Percentiles rank a stretch among this genome's conserved stretches.
Evolutionary conservation across 2,329 filamentous ascomycete genomes (phyloP).

Genomic region (Nigrospora osmanthi): DNA sequence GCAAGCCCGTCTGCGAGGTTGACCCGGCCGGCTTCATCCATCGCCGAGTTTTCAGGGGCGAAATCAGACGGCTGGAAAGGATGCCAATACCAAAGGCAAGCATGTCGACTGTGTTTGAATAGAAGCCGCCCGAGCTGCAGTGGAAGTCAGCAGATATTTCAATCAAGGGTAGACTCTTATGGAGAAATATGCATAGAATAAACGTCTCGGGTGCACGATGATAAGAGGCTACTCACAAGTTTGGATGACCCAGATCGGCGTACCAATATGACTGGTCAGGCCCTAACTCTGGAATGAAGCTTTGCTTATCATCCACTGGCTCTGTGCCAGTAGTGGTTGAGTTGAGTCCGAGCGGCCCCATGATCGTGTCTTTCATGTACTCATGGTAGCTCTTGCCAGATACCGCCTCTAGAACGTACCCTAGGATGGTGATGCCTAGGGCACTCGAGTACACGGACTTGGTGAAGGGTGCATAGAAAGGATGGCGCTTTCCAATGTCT

Average conservation of each 20-base stretch:
- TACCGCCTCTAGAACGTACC: conserved; percentile 6
- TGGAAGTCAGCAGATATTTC: too few relatives aligned
- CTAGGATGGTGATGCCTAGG: conserved; percentile 12
- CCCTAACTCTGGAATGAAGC: conserved; percentile 14
- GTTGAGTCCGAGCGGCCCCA: conserved; percentile 11
- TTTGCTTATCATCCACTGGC: conserved; percentile 3
- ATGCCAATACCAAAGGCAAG: conserved; percentile 32
- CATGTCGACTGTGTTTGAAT: conserved; percentile 33
- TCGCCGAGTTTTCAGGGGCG: conserved; percentile 25
- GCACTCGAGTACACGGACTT: conserved; percentile 15
- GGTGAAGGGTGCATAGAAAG: conserved; percentile 24
- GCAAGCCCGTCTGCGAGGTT: conserved; percentile 26
- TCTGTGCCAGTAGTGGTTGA: not conserved
- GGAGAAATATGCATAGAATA: too few relatives aligned
- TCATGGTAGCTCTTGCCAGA: not conserved
- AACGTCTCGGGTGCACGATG: not conserved
- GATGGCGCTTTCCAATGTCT: not conserved
- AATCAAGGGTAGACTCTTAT: too few relatives aligned
- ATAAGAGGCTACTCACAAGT: conserved; percentile 23
- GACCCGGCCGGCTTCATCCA: conserved; percentile 34
- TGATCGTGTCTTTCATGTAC: conserved; percentile 7
- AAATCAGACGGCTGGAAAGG: conserved; percentile 26
- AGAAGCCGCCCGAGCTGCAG: conserved; percentile 35
- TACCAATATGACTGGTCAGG: conserved; percentile 7
- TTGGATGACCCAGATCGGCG: too few relatives aligned